Base-by-base conservation (phyloP, 805 yeast genomes). In the Lipomyces kockii region DNA sequence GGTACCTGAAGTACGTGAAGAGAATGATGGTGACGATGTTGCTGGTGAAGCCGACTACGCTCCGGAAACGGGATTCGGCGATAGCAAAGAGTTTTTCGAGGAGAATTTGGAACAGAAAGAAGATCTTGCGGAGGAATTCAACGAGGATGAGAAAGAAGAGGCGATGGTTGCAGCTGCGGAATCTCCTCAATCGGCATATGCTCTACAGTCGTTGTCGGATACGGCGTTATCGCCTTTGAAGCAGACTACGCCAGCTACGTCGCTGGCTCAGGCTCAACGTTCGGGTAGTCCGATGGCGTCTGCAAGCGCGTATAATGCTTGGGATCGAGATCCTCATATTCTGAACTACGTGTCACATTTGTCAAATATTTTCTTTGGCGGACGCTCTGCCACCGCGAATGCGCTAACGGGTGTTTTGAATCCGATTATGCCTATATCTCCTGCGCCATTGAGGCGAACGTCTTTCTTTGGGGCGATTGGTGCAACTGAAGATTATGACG, bases 81-180 rank as follows among this genome's bases (percentile, higher is more conserved):
- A 27, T 6, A 11, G 27, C 12, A 46, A 14, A 17, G 52, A 58
- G 32, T 35, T 35, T 22, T 12, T 17, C 2, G 49, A 53, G 51
- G 34, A 17, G 22, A 25, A 34, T 37, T 7, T 14, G 14, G 64
- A 56, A n/a, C 56, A 52, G 8, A 59, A 25, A 2, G 71, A 61
- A 34, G 46, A 64, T 55, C 52, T 65, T 9, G 54, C 11, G 7
- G 62, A 61, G 20, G 69, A 63, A 56, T 22, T 65, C 17, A 61
- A 43, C 14, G 72, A 71, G 43, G 73, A 71, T n/a, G 35, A 61
- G 25, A 68, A 58, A 7, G 75, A 72, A 32, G 72, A 67, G 9
- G 39, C 6, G 9, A 64, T 11, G 43, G 46, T 61, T 14, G 61
- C 12, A 35, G 39, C 27, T 34, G 60, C 51, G 12, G 60, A 62